Evolutionary conservation across 2,329 filamentous ascomycete genomes (phyloP), one percentile per base, ranked within the genome.

Genomic region (Colletotrichum liaoningense): DNA sequence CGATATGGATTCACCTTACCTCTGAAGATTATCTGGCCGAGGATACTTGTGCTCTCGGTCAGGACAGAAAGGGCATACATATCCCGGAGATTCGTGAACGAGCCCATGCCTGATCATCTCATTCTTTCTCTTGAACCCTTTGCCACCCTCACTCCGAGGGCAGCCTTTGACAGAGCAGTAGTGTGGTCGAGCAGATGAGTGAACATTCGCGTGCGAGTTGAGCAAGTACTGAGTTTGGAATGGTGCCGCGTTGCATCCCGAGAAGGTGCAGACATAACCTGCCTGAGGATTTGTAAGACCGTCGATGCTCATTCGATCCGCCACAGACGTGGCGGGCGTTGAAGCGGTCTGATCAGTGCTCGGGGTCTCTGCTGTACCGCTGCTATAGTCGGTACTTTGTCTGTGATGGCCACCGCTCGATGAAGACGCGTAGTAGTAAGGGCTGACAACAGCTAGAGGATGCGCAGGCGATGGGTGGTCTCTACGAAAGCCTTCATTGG

Each of bases 11-110:
- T 35, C 4, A 33, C 81, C 89, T 76, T 87, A 97, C 94, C 96
- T 92, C 86, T 98, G 96, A 69, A 99, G 85, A 86, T 98, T 98
- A 82, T 99, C 97, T 42, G 97, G 97, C 77, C 97, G 89, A 5
- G 97, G 97, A 81, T 98, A 98, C 80, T 93, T 95, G 82, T 98
- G 96, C 81, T 98, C 95, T 76, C 95, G 89, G 79, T 98, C 95
- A 1, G 95, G 94, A 81, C 97, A 99, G 80, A 98, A 98, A 0
- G 97, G 97, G 81, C 97, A 99, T 35, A 98, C 92, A 79, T 98
- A 99, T 73, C 96, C 96, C 1, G 97, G 97, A 8, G 95, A 97
- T 76, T 95, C 93, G 79, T 99, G 97, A 4, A 98, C 97, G 3
- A 98, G 88, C 1, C 96, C 95, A 79, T 93, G 91, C 33, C 91